These are phyloP conservation scores for Aspergillus tubingensis DNA, from an alignment of 2,329 filamentous ascomycete genomes.

Conservation along the genomic window DNA sequence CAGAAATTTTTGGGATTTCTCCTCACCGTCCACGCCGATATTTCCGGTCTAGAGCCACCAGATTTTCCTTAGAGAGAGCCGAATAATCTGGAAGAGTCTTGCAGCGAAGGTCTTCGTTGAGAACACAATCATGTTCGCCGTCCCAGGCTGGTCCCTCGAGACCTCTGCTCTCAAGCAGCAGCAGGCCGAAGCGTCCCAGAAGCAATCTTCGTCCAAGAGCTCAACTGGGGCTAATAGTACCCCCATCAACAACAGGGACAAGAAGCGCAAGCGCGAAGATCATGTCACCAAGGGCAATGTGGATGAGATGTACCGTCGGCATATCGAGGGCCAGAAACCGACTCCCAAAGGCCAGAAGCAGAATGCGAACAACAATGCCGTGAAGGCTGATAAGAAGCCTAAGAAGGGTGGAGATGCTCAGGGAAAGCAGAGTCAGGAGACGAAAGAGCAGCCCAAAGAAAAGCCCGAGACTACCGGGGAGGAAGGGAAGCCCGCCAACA, in stretches of 20 bases:
- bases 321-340: slow-evolving; percentile 68
- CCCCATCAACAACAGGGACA: slow-evolving; percentile 40
- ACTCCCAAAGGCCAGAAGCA: slow-evolving; percentile 41
- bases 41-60: not conserved
- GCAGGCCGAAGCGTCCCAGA: slow-evolving; percentile 53
- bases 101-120: not conserved
- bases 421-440: slow-evolving; percentile 20
- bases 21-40: not conserved
- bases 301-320: slow-evolving; percentile 73
- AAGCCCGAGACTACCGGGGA: slow-evolving; percentile 22
- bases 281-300: slow-evolving; percentile 70
- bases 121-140: slow-evolving; percentile 72
- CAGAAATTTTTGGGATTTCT: slow-evolving; percentile 19
- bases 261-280: slow-evolving; percentile 54
- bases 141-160: slow-evolving; percentile 87
- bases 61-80: not conserved
- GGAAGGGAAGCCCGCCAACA: slow-evolving; percentile 26
- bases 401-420: slow-evolving; percentile 32
- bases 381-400: slow-evolving; percentile 31
- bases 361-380: slow-evolving; percentile 15
- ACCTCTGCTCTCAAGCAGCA: slow-evolving; percentile 72
- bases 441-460: slow-evolving; percentile 14
- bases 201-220: slow-evolving; percentile 61
- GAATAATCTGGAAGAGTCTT: not conserved
- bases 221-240: slow-evolving; percentile 33